A percentile compares a stretch with the other conserved stretches of the same genome.
Evolutionary conservation across 1,284 basidiomycete species (phyloP).

Genomic region (Naganishia sp.): DNA sequence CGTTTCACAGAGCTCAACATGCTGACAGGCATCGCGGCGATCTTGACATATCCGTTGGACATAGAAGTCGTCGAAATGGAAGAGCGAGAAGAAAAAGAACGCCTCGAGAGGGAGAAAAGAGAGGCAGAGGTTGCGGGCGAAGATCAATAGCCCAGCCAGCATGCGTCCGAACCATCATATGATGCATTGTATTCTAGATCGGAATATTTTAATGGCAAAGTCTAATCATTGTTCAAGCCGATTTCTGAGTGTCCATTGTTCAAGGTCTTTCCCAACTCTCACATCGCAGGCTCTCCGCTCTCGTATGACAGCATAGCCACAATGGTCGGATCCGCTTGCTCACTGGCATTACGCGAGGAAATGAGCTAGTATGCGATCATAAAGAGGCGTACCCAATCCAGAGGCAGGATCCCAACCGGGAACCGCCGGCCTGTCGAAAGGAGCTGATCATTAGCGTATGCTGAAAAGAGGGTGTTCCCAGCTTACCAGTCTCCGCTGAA

Average conservation of each 20-base stretch:
- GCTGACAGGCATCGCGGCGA: slow-evolving; percentile 91
- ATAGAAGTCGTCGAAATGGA: slow-evolving; percentile 91
- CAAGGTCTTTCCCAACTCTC: neutral
- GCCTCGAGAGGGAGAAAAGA: slow-evolving; percentile 54
- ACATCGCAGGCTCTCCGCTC: neutral
- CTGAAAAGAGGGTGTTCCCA: neutral
- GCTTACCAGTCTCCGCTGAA: slow-evolving; percentile 21
- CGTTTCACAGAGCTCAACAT: slow-evolving; percentile 78
- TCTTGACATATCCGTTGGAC: slow-evolving; percentile 93
- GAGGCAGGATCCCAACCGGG: slow-evolving; percentile 23
- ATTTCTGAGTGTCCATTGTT: neutral
- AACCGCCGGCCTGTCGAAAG: slow-evolving; percentile 5
- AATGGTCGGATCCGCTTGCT: too few relatives aligned
- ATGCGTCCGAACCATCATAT: neutral
- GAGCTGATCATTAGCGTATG: neutral
- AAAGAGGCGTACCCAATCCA: slow-evolving; percentile 17
- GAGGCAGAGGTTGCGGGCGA: slow-evolving; percentile 7
- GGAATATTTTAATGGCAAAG: neutral
- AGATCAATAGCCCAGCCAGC: neutral
- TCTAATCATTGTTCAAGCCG: neutral
- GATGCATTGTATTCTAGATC: neutral
- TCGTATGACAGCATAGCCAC: too few relatives aligned
- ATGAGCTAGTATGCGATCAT: slow-evolving; percentile 14
- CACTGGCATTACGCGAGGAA: neutral
- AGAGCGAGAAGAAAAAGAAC: slow-evolving; percentile 69